phyloP scores from a whole-genome alignment of 208 protist species.

The Leishmania gerbilli region DNA sequence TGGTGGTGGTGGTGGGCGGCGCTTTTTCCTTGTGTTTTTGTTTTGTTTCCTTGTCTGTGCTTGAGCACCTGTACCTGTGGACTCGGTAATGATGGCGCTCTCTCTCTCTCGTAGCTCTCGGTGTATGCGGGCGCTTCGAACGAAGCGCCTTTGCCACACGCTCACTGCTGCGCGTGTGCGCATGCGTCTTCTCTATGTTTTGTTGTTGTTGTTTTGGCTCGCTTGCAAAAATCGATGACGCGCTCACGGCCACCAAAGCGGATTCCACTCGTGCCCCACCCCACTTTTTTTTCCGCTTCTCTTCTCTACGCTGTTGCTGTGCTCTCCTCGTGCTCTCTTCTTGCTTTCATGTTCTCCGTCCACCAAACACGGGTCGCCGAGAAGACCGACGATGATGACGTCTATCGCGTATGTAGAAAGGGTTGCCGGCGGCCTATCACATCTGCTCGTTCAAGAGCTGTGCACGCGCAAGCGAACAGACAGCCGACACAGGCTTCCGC shows the following conservation, averaged over 20 bases:
- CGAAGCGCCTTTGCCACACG: background rate
- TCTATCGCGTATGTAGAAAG: background rate
- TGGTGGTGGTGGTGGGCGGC: background rate
- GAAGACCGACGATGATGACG: background rate
- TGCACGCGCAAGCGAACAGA: background rate
- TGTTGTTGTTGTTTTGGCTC: background rate
- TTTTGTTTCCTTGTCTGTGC: background rate
- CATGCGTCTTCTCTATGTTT: background rate
- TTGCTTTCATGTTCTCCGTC: background rate
- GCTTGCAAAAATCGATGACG: background rate
- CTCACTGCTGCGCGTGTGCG: background rate
- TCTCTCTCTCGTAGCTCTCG: background rate
- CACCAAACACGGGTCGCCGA: background rate
- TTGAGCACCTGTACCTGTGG: background rate
- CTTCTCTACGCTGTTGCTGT: conserved; percentile 6
- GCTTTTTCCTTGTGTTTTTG: background rate
- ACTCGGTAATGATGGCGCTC: background rate
- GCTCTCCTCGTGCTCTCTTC: conserved; percentile 6
- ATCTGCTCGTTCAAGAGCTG: background rate
- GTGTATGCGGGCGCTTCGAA: background rate
- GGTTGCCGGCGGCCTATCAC: background rate
- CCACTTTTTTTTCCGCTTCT: background rate
- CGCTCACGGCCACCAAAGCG: background rate
- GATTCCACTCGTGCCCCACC: too few relatives aligned
- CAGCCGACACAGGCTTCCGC: background rate